Evolutionary conservation across 176 grass and related monocot species (phyloP).

Genomic region (Hordeum vulgare): DNA sequence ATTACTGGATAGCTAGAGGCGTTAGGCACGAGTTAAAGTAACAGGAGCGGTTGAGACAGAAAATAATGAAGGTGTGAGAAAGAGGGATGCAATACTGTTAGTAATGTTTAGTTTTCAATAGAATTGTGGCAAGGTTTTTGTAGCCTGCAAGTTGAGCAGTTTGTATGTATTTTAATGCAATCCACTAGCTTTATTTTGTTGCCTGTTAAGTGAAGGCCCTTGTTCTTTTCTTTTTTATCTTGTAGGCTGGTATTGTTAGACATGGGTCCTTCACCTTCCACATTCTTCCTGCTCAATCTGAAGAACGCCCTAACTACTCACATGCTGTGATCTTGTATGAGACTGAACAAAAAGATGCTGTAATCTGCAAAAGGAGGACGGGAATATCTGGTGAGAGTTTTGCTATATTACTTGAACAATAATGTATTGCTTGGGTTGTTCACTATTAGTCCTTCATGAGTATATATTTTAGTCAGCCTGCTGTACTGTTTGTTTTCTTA

Average conservation of each 20-base stretch:
- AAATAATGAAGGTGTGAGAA: neutral
- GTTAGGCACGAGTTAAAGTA: neutral
- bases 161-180: constrained; percentile 10
- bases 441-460: neutral
- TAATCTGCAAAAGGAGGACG: constrained; percentile 10
- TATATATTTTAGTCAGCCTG: neutral
- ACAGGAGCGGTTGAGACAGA: neutral
- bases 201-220: neutral
- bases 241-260: constrained; percentile 40
- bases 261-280: constrained; percentile 25
- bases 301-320: constrained; percentile 26
- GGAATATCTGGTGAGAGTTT: constrained; percentile 33
- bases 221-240: neutral
- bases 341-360: constrained; percentile 2
- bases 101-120: constrained; percentile 9
- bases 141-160: neutral
- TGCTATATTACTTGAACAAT: neutral
- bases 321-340: constrained; percentile 52
- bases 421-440: constrained; percentile 2
- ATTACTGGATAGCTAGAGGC: neutral
- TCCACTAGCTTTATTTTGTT: constrained; percentile 14
- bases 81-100: neutral
- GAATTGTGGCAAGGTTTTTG: neutral
- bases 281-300: constrained; percentile 38
- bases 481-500: neutral